Evolutionary conservation across 2,329 filamentous ascomycete genomes (phyloP), one percentile per base, ranked within the genome.

Genomic region (Fusarium luffae): DNA sequence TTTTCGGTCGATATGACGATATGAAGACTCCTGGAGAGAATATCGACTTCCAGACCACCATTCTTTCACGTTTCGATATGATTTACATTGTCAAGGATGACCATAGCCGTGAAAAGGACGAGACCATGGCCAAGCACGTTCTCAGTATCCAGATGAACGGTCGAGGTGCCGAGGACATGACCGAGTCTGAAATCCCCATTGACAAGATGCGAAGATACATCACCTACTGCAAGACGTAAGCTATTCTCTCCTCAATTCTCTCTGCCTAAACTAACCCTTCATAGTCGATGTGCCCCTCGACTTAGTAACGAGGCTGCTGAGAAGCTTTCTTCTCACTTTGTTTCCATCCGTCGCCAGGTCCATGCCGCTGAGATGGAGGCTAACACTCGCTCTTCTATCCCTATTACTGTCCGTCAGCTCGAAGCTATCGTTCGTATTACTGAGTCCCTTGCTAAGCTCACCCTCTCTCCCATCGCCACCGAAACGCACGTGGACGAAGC

Each of bases 11-110:
- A 27, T 99, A 99, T 81, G 96, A 99, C 79, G 96, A 99, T 77
- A 91, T 99, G 85, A 98, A 98, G 81, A 94, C 93, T 0, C 96
- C 96, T 0, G 96, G 96, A 63, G 96, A 99, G 81, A 99, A 99
- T 78, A 99, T 99, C 72, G 96, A 99, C 81, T 99, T 99, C 81
- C 96, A 99, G 77, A 99, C 96, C 0, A 99, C 96, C 5, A 98
- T 99, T 76, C 79, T 99, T 71, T 98, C 95, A 4, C 93, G 96
- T 87, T 99, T 99, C 79, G 96, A 99, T 80, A 98, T 99, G 93
- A 98, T 99, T 71, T 99, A 98, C 84, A 98, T 99, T 72, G 95
- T 99, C 68, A 93, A 93, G 74, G 96, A 99, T 79, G 94, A 97
- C 67, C 96, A 99, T 79, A 93, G 95, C 67, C 88, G 93, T 46